phyloP scores from a whole-genome alignment of 2,329 filamentous ascomycete species.

The Talaromyces sp. region DNA sequence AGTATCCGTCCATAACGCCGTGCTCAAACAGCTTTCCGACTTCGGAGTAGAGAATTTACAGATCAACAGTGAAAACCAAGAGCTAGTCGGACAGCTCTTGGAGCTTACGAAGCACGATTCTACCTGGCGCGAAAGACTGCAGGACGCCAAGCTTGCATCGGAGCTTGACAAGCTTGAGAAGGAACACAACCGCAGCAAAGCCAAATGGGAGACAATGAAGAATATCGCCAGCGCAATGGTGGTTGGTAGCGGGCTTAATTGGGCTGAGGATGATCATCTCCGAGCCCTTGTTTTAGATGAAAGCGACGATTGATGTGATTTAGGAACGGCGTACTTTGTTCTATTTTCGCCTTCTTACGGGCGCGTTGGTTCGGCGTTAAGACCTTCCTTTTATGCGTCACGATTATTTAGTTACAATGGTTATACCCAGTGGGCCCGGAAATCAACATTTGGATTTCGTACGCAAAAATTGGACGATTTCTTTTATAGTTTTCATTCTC shows the following conservation, averaged over 20 bases:
- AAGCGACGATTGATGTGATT: slow-evolving; percentile 55
- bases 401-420: neutral
- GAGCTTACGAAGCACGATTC: slow-evolving; percentile 63
- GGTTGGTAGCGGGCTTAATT: slow-evolving; percentile 80
- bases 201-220: slow-evolving; percentile 75
- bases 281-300: slow-evolving; percentile 71
- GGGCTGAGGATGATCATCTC: slow-evolving; percentile 70
- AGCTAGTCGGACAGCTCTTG: slow-evolving; percentile 65
- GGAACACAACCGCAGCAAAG: slow-evolving; percentile 64
- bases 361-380: slow-evolving; percentile 1
- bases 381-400: neutral
- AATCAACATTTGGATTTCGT: neutral
- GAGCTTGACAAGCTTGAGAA: slow-evolving; percentile 62
- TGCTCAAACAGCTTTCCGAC: slow-evolving; percentile 57
- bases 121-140: slow-evolving; percentile 53
- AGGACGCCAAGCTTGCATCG: slow-evolving; percentile 55
- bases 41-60: slow-evolving; percentile 62
- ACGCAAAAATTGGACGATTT: no score
- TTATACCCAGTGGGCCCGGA: slow-evolving; percentile 3
- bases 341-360: neutral
- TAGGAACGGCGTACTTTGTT: neutral
- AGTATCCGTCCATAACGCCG: slow-evolving; percentile 55
- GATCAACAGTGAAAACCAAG: slow-evolving; percentile 62
- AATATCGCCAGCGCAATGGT: slow-evolving; percentile 76
- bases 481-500: neutral